Percentiles rank a stretch among this genome's conserved stretches.
Conservation (phyloP, 2,329 filamentous ascomycete species). For the Colletotrichum euphorbiae region DNA sequence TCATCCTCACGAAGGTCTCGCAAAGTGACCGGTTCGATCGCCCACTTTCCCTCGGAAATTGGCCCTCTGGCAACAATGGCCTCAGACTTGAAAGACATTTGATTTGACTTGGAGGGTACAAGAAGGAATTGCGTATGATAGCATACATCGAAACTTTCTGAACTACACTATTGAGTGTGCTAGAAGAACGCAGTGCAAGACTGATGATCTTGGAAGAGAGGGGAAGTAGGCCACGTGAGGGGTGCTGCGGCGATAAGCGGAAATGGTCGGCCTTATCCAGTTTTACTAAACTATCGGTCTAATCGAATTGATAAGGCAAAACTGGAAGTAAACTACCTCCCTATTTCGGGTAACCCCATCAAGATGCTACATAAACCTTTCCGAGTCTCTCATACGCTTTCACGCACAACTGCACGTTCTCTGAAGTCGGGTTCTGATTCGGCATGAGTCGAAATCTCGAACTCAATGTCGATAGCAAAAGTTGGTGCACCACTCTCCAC, state of each 20-base stretch:
- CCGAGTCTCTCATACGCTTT: too few relatives aligned
- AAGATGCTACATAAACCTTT: not conserved
- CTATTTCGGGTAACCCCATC: not conserved
- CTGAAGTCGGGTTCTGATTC: too few relatives aligned
- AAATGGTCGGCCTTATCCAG: not conserved
- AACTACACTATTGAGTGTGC: too few relatives aligned
- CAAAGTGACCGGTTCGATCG: constrained; percentile 46
- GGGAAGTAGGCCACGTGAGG: constrained; percentile 1
- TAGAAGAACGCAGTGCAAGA: too few relatives aligned
- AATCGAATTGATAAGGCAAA: constrained; percentile 18
- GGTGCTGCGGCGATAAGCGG: constrained; percentile 16
- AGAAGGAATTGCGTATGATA: not conserved
- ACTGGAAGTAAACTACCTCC: constrained; percentile 1
- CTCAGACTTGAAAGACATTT: constrained; percentile 45
- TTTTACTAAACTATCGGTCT: constrained; percentile 10
- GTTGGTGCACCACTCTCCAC: too few relatives aligned
- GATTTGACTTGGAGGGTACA: not conserved
- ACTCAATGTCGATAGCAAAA: too few relatives aligned
- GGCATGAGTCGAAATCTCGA: too few relatives aligned
- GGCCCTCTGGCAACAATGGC: constrained; percentile 48
- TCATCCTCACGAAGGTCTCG: constrained; percentile 52
- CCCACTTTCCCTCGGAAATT: constrained; percentile 48
- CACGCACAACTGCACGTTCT: not conserved
- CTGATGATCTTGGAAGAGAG: not conserved
- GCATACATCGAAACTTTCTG: too few relatives aligned